phyloP scores from a whole-genome alignment of 2,329 filamentous ascomycete genomes.

The Colletotrichum kahawae region DNA sequence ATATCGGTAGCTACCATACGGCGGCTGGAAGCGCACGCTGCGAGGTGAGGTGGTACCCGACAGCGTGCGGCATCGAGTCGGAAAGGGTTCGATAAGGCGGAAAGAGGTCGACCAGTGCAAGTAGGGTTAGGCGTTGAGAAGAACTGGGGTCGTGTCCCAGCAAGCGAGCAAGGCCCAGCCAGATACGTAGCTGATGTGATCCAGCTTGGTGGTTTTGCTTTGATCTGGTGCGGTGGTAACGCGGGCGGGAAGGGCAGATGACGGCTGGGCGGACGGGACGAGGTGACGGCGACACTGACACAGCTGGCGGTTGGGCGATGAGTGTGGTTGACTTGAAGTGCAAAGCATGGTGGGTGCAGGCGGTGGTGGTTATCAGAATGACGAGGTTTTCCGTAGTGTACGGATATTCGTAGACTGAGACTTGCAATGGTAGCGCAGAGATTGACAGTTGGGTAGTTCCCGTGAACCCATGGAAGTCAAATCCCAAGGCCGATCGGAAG shows the following conservation, averaged over 20 bases:
- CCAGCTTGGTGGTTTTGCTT: constrained; percentile 9
- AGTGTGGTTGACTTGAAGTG: background rate
- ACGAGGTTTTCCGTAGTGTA: too few relatives aligned
- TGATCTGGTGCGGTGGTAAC: background rate
- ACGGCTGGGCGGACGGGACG: constrained; percentile 1
- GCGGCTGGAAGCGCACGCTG: background rate
- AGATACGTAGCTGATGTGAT: background rate
- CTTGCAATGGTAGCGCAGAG: background rate
- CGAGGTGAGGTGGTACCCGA: background rate
- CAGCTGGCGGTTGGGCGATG: background rate
- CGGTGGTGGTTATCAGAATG: background rate
- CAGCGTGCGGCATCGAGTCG: background rate
- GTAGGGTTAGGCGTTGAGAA: background rate
- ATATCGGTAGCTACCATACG: background rate
- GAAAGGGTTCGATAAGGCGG: background rate
- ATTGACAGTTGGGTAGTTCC: background rate
- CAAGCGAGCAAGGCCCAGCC: background rate
- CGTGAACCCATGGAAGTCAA: background rate
- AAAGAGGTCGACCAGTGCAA: background rate
- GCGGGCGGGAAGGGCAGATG: background rate
- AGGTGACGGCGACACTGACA: background rate
- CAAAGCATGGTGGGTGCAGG: background rate
- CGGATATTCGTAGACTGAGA: background rate
- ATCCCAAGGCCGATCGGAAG: constrained; percentile 1
- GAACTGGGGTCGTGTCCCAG: background rate